phyloP scores from a whole-genome alignment of 2,329 filamentous ascomycete genomes.

The Xylariaceae sp. region DNA sequence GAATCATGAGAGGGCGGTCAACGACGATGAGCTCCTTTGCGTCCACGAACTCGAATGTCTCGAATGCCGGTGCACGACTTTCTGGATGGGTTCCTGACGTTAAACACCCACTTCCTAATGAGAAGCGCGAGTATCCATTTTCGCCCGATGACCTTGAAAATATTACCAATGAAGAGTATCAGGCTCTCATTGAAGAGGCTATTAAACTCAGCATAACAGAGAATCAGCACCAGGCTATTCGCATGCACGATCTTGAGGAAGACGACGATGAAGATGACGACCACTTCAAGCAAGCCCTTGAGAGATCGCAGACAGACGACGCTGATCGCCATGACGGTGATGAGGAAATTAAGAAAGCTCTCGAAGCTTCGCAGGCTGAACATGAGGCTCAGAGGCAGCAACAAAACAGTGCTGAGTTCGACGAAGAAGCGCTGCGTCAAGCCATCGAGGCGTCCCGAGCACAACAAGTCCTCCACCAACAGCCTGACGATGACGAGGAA shows the following conservation, averaged over 20 bases:
- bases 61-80: conserved; percentile 14
- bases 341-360: conserved; percentile 49
- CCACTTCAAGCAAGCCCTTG: conserved; percentile 32
- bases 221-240: conserved; percentile 32
- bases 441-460: conserved; percentile 51
- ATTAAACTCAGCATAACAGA: conserved; percentile 58
- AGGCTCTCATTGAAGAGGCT: conserved; percentile 61
- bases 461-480: conserved; percentile 25
- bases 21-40: conserved; percentile 31
- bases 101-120: conserved; percentile 29
- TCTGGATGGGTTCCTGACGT: conserved; percentile 33
- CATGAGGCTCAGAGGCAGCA: conserved; percentile 20
- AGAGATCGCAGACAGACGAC: conserved; percentile 36
- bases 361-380: conserved; percentile 48
- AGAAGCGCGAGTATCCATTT: conserved; percentile 18
- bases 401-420: conserved; percentile 24
- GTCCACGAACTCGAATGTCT: conserved; percentile 26
- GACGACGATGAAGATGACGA: conserved; percentile 31
- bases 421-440: conserved; percentile 47
- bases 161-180: conserved; percentile 65
- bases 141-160: conserved; percentile 47
- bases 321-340: conserved; percentile 41
- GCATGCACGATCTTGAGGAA: conserved; percentile 33
- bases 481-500: conserved; percentile 47
- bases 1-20: conserved; percentile 53